Base-by-base conservation (phyloP, 2,329 filamentous ascomycete genomes). In the Cordyceps farinosa region DNA sequence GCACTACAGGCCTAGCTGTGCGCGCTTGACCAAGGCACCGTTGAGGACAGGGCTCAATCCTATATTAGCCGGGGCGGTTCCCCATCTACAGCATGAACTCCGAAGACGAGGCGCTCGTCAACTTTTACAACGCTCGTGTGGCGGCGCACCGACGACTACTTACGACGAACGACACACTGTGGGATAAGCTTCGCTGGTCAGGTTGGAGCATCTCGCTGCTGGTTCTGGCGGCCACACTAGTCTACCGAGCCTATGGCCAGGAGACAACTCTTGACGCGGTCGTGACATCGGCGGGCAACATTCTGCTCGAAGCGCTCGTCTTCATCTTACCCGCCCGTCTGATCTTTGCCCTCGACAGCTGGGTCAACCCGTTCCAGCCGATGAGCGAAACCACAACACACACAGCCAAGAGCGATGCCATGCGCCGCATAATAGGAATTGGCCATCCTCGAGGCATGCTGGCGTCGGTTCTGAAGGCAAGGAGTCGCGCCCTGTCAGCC, bases 241-340 rank as follows among this genome's bases (percentile, higher is more conserved):
- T 72, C n/a, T 71, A 75, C 71, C 75, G 73, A 58, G 59, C 72
- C 34, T 72, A 75, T 70, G 72, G 71, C 66, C 70, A 74, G 13
- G 70, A 76, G 13, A 65, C 70, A 22, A 70, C 74, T 5, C 62
- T 76, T 8, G 69, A 72, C 47, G 69, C 68, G 13, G 66, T 69
- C 5, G 52, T 73, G 48, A 67, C 66, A 53, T 65, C 72, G 27
- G 48, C 74, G 15, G 69, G 67, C 63, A 77, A 81, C 67, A 71
- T 87, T 59, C 70, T 86, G 44, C 90, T 88, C 87, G 84, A 89
- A 74, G 72, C 74, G 32, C 65, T 89, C 36, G 82, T 91, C 61
- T 79, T 80, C 66, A 56, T 84, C 38, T 80, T 82, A 15, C 89
- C 89, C 1, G 78, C 81, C 17, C 75, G 77, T 32, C 69, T 90